Base-by-base conservation (phyloP, 352 stramenopile genomes). In the Globisporangium cystogenes region DNA sequence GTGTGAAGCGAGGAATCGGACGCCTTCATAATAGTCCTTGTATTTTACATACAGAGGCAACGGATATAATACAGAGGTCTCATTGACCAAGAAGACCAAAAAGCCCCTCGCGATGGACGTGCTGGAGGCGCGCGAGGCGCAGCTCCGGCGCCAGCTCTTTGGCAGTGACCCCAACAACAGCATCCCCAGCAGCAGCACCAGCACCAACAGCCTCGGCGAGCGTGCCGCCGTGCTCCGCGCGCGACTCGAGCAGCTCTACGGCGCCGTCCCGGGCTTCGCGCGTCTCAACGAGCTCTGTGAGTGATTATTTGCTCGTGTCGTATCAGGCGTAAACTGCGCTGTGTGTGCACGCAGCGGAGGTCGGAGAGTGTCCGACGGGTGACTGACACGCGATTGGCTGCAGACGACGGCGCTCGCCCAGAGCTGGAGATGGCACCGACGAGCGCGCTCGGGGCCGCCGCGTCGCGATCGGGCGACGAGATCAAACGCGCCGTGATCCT, bases 401-500 rank as follows among this genome's bases (percentile, higher is more conserved):
- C 33, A 87, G 76, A 87, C 40, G 64, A 74, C 40, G 44, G 52
- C 15, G 46, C 48, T 4, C 59, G 74, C 1, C 43, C 45, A 7
- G 59, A 80, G 3, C 39, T 88, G 4, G 63, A 79, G 49, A 53
- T 85, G 24, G 55, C 66, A 26, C 67, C 59, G n/a, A 63, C 51
- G 0, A 68, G 40, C 26, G n/a, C 51, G 6, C 57, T 78, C 11
- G 47, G 57, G 2, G 53, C 65, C 31, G 50, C 35, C 15, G 64
- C 56, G 26, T 57, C 68, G 4, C 50, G 47, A 35, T 20, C 55
- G 0, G 62, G 68, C 1, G 69, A 86, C 24, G 70, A 82, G 49
- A 64, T 89, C 51, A 76, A 89, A 53, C 72, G 77, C 46, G 77
- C 77, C 11, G 61, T 76, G 29, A 80, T 89, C 55, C 47, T 89